These are phyloP conservation scores for Solanum hybrid DNA, from an alignment of 305 asterid genomes.

Conservation along the genomic window DNA sequence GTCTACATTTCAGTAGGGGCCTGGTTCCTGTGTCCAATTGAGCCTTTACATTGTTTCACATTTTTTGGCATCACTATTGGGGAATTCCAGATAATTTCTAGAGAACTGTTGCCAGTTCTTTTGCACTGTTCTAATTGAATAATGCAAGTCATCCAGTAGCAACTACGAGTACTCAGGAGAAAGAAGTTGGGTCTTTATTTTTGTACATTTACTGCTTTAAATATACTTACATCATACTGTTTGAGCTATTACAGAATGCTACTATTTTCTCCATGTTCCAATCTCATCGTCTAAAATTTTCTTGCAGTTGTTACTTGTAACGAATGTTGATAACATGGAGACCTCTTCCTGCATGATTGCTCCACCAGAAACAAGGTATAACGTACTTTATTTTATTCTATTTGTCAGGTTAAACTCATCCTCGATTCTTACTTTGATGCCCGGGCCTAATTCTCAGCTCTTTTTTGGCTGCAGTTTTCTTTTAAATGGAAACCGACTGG, in stretches of 20 bases:
- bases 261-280: neutral
- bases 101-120: neutral
- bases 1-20: neutral
- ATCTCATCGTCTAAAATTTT: neutral
- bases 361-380: slow-evolving; percentile 9
- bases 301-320: slow-evolving; percentile 7
- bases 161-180: neutral
- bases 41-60: neutral
- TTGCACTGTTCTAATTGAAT: neutral
- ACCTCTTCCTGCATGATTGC: slow-evolving; percentile 3
- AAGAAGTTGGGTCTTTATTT: neutral
- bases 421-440: neutral
- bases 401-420: neutral
- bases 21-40: neutral
- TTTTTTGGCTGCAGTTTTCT: neutral
- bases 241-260: neutral
- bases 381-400: neutral
- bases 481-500: slow-evolving; percentile 8
- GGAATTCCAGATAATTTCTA: neutral
- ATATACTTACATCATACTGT: neutral
- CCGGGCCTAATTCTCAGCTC: neutral
- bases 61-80: neutral
- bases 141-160: neutral
- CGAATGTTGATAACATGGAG: neutral
- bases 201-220: neutral